phyloP scores from a whole-genome alignment of 164 flowering plant species.

The Kalanchoe fedtschenkoi region DNA sequence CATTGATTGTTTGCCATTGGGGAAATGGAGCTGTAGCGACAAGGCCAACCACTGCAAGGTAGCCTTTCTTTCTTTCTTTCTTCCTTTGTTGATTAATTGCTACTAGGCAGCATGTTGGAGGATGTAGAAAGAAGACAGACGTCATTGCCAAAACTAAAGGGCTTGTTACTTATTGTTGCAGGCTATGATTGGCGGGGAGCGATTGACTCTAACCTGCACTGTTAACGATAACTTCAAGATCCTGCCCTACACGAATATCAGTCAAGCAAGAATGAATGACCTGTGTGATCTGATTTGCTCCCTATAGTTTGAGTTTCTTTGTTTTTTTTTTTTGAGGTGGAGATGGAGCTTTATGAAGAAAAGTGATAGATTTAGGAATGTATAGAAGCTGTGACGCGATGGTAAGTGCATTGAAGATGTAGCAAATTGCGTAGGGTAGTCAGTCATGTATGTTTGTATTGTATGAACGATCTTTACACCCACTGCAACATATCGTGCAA shows the following conservation, averaged over 20 bases:
- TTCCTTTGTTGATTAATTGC: not conserved
- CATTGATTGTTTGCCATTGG: conserved; percentile 54
- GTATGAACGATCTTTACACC: too few relatives aligned
- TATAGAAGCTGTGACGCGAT: too few relatives aligned
- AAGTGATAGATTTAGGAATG: not conserved
- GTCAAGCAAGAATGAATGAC: conserved; percentile 45
- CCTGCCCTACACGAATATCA: conserved; percentile 41
- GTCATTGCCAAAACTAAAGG: not conserved
- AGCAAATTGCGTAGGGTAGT: too few relatives aligned
- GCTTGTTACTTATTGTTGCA: conserved; percentile 21
- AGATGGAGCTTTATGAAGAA: not conserved
- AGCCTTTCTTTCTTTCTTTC: conserved; percentile 7
- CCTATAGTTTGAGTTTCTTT: too few relatives aligned
- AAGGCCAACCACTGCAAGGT: conserved; percentile 49
- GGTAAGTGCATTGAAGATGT: too few relatives aligned
- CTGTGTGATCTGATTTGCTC: conserved; percentile 63
- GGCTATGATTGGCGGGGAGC: conserved; percentile 36
- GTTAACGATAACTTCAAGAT: conserved; percentile 39
- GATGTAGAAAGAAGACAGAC: not conserved
- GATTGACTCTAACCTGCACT: conserved; percentile 52
- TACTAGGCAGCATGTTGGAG: not conserved
- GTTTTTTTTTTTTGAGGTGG: too few relatives aligned
- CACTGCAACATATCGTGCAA: too few relatives aligned
- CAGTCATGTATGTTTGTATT: too few relatives aligned
- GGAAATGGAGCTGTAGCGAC: conserved; percentile 63